Evolutionary conservation across 257 asterid species (phyloP).

Genomic region (Ligustrum vulgare): DNA sequence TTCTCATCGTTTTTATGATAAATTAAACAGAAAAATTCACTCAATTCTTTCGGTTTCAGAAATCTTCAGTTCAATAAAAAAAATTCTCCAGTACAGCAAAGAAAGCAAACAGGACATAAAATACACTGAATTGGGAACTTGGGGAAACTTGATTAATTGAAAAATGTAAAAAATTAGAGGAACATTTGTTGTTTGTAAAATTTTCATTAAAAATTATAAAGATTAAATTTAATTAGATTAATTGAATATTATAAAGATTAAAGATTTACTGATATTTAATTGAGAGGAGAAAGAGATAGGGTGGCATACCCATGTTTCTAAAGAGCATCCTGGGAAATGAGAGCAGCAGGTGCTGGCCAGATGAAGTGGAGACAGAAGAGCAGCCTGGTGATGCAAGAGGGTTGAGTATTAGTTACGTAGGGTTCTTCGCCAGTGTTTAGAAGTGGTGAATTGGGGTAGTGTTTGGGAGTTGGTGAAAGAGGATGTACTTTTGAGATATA

Average conservation of each 20-base stretch:
- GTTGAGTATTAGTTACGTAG: too few relatives aligned
- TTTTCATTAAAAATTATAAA: neutral
- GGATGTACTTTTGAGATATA: too few relatives aligned
- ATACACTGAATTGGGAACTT: neutral
- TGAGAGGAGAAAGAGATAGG: too few relatives aligned
- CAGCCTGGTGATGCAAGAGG: too few relatives aligned
- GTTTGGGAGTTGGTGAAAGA: too few relatives aligned
- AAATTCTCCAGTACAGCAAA: neutral
- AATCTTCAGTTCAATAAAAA: neutral
- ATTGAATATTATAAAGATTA: neutral
- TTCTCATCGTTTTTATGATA: neutral
- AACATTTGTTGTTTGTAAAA: neutral
- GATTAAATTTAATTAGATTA: neutral
- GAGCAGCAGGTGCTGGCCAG: too few relatives aligned
- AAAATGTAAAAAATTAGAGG: neutral
- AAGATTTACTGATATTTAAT: neutral
- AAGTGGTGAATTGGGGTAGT: too few relatives aligned
- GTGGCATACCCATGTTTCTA: too few relatives aligned
- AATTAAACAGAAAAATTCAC: neutral
- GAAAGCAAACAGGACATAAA: too few relatives aligned
- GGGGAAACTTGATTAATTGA: neutral
- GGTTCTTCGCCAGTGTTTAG: too few relatives aligned
- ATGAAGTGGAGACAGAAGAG: too few relatives aligned
- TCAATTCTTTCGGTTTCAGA: neutral
- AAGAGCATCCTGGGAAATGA: too few relatives aligned